These are phyloP conservation scores for Microbotryomycetes sp. DNA, from an alignment of 1,284 basidiomycete species.

Conservation along the genomic window DNA sequence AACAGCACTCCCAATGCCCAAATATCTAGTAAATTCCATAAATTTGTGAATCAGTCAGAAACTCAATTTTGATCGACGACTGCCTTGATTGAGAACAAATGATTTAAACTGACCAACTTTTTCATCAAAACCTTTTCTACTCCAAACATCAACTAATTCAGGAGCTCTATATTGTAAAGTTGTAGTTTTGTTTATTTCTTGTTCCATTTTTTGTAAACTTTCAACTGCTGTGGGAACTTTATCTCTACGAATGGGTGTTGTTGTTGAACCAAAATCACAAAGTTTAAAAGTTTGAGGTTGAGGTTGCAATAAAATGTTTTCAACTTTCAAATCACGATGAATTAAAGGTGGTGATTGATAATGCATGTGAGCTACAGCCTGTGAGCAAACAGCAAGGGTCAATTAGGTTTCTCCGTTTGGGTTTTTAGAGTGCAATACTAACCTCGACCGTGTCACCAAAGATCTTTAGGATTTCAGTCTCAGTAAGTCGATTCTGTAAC, in stretches of 20 bases:
- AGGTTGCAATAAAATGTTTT: slow-evolving; percentile 83
- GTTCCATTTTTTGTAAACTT: slow-evolving; percentile 74
- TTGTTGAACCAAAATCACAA: slow-evolving; percentile 96
- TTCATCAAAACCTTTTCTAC: slow-evolving; percentile 75
- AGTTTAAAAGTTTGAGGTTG: slow-evolving; percentile 80
- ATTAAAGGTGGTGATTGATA: slow-evolving; percentile 79
- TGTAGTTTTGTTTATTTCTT: slow-evolving; percentile 65
- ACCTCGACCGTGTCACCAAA: slow-evolving; percentile 70
- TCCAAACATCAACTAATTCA: slow-evolving; percentile 93
- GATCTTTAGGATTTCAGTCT: slow-evolving; percentile 93
- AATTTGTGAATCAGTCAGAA: not conserved
- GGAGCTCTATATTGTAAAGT: slow-evolving; percentile 60
- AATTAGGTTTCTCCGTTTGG: not conserved
- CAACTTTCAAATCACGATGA: slow-evolving; percentile 97
- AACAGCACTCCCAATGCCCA: slow-evolving; percentile 71
- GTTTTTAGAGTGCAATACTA: no score
- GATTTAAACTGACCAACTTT: slow-evolving; percentile 57
- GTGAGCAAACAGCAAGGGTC: not conserved
- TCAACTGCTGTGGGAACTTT: slow-evolving; percentile 26
- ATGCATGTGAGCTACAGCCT: slow-evolving; percentile 89
- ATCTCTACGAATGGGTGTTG: slow-evolving; percentile 54
- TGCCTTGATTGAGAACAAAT: no score
- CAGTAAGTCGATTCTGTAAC: slow-evolving; percentile 83
- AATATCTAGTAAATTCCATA: slow-evolving; percentile 49
- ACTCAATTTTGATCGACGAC: not conserved